These are phyloP conservation scores for Carpinus fangiana DNA, from an alignment of 306 rosid genomes.

Conservation along the genomic window DNA sequence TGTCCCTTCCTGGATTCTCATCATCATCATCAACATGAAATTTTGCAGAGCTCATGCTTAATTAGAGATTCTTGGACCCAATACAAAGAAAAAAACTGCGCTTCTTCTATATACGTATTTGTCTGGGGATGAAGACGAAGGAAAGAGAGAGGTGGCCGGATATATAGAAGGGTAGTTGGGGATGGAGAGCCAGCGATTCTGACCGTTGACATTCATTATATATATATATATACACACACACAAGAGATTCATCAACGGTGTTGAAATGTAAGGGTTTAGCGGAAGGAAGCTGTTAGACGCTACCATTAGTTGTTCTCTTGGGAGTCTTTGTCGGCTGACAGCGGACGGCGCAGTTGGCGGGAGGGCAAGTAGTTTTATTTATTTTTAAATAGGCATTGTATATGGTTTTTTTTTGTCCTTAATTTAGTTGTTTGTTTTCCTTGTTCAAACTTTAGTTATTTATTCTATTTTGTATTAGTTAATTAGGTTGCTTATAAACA, in stretches of 20 bases:
- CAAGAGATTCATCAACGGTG: background rate
- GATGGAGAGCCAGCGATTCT: slow-evolving; percentile 52
- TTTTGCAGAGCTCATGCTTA: slow-evolving; percentile 38
- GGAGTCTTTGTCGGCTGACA: background rate
- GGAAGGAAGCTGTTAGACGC: background rate
- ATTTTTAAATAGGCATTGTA: background rate
- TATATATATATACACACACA: background rate
- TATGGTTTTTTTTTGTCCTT: background rate
- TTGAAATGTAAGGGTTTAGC: background rate
- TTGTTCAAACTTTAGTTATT: background rate
- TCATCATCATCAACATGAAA: slow-evolving; percentile 6
- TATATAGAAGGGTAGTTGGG: background rate
- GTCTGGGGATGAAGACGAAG: background rate
- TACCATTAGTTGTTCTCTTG: background rate
- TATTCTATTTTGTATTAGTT: background rate
- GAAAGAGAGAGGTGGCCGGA: background rate
- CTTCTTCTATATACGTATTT: slow-evolving; percentile 5
- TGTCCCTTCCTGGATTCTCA: slow-evolving; percentile 19
- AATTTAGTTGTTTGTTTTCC: too few relatives aligned
- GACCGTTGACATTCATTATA: slow-evolving; percentile 63
- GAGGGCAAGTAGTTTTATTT: background rate
- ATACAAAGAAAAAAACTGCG: background rate
- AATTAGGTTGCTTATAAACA: background rate
- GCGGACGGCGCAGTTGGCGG: background rate
- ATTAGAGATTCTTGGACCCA: background rate